Evolutionary conservation across 2,329 filamentous ascomycete species (phyloP).

Genomic region (Aspergillus niger): DNA sequence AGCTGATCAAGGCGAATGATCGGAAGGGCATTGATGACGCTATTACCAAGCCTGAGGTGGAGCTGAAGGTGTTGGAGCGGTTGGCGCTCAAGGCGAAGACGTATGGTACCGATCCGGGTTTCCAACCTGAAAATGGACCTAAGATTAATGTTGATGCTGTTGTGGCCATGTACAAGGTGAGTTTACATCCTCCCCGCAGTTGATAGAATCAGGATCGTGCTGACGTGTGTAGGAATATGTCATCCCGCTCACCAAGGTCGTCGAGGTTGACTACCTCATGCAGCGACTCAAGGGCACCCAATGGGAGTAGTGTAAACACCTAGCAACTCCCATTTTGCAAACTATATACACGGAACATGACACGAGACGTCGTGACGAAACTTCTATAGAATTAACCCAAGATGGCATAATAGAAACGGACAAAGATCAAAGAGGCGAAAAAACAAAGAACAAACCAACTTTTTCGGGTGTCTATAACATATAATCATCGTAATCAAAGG

Average conservation of each 20-base stretch:
- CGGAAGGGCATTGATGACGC: slow-evolving; percentile 79
- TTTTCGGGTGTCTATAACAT: slow-evolving; percentile 10
- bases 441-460: slow-evolving; percentile 8
- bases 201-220: not conserved
- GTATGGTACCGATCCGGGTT: slow-evolving; percentile 86
- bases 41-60: slow-evolving; percentile 86
- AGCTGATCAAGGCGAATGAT: slow-evolving; percentile 79
- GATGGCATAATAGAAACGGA: too few relatives aligned
- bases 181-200: slow-evolving; percentile 8
- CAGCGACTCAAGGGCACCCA: slow-evolving; percentile 68
- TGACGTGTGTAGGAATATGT: slow-evolving; percentile 63
- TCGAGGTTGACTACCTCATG: slow-evolving; percentile 98
- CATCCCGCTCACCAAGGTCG: slow-evolving; percentile 95
- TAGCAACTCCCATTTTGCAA: not conserved
- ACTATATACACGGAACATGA: not conserved
- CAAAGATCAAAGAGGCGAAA: not conserved
- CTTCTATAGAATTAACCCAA: not conserved
- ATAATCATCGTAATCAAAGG: not conserved
- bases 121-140: slow-evolving; percentile 46
- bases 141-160: slow-evolving; percentile 95
- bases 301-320: slow-evolving; percentile 42
- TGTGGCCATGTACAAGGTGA: slow-evolving; percentile 76
- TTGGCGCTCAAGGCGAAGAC: slow-evolving; percentile 86
- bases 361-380: slow-evolving; percentile 9
- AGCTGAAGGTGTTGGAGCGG: slow-evolving; percentile 86